phyloP scores from a whole-genome alignment of 176 grass and related monocot species.

The Elaeis guineensis region DNA sequence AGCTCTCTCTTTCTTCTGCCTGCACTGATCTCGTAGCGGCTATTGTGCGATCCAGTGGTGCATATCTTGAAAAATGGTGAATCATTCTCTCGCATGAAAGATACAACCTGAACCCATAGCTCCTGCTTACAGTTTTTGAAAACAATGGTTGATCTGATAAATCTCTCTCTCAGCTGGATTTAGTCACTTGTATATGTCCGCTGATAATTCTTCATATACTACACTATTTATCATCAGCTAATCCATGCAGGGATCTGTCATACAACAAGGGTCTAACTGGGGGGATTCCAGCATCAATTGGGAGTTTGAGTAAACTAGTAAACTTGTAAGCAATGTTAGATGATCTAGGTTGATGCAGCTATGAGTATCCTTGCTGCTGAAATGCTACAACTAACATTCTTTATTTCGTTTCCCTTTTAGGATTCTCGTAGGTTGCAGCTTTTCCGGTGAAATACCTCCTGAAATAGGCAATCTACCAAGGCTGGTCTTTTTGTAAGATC shows the following conservation, averaged over 20 bases:
- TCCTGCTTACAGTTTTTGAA: background rate
- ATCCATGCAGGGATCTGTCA: conserved; percentile 58
- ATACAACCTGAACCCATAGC: too few species aligned
- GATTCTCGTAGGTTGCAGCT: conserved; percentile 71
- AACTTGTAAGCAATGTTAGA: conserved; percentile 37
- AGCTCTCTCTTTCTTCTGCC: too few species aligned
- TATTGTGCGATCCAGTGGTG: too few species aligned
- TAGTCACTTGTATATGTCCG: background rate
- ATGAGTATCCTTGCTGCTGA: too few species aligned
- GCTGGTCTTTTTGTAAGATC: conserved; percentile 58
- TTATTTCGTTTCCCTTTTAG: conserved; percentile 25
- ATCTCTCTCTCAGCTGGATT: background rate
- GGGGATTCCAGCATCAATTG: conserved; percentile 43
- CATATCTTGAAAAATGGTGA: too few species aligned
- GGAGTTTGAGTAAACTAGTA: conserved; percentile 47
- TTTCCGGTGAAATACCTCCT: conserved; percentile 61
- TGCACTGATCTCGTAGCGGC: too few species aligned
- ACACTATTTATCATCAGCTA: background rate
- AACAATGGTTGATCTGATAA: too few species aligned
- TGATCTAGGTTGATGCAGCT: too few species aligned
- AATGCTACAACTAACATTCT: background rate
- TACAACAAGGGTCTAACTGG: conserved; percentile 58
- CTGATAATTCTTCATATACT: background rate
- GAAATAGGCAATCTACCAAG: conserved; percentile 57
- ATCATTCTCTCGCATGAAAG: too few species aligned